A percentile compares a stretch with the other conserved stretches of the same genome.
phyloP scores from a whole-genome alignment of 768 basidiomycete species.

The Tulasnella sp. region DNA sequence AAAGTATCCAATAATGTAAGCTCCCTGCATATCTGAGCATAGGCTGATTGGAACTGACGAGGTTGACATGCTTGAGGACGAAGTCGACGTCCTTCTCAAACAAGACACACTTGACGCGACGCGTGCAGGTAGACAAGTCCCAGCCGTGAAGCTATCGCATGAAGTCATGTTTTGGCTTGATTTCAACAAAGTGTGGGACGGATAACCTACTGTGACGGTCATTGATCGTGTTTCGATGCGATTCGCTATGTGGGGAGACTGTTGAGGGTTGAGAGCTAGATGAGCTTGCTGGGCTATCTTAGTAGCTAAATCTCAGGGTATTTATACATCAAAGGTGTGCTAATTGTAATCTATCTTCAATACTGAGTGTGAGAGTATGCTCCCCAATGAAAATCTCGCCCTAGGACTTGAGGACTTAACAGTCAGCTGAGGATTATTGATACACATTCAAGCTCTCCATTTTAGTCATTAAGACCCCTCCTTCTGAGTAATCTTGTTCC shows the following conservation, averaged over 20 bases:
- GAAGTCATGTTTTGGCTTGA: neutral
- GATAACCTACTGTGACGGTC: neutral
- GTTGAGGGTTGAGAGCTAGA: no score
- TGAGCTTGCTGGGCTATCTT: no score
- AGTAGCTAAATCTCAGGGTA: no score
- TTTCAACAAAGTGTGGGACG: neutral
- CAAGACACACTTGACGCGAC: neutral
- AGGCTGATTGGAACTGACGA: neutral
- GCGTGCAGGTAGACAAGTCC: neutral
- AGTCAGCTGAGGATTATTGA: neutral
- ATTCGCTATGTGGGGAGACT: no score
- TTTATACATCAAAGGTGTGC: no score
- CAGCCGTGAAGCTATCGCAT: neutral
- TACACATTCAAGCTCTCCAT: neutral
- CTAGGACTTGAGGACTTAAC: neutral
- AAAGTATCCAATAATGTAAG: neutral
- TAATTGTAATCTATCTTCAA: no score
- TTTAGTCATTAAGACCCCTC: neutral
- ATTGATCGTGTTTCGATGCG: neutral
- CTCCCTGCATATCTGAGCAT: neutral
- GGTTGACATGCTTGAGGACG: conserved; percentile 36
- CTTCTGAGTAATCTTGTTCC: no score
- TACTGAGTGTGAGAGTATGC: no score
- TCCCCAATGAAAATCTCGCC: neutral
- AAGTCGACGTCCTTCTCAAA: conserved; percentile 39